Percentiles rank a stretch among this genome's conserved stretches.
phyloP scores from a whole-genome alignment of 257 asterid genomes.

The Solanum gracilifrons region DNA sequence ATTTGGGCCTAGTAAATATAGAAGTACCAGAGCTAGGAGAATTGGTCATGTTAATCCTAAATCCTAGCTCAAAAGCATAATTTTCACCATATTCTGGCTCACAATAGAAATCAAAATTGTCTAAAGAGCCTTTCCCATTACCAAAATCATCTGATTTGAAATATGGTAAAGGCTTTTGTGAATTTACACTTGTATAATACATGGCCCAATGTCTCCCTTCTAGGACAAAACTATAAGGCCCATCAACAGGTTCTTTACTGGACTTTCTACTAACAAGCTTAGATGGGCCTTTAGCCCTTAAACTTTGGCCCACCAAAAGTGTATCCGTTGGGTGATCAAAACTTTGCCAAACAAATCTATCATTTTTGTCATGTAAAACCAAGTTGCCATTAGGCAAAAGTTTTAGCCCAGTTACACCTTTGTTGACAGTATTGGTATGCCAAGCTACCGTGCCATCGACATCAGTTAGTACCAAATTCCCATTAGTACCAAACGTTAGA shows the following conservation, averaged over 20 bases:
- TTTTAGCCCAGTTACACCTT: conserved; percentile 11
- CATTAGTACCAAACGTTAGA: conserved; percentile 6
- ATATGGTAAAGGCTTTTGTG: not conserved
- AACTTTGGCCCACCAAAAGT: conserved; percentile 16
- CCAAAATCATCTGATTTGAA: not conserved
- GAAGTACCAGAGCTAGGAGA: not conserved
- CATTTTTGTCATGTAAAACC: conserved; percentile 10
- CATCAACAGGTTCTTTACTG: not conserved
- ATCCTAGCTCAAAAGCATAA: conserved; percentile 30
- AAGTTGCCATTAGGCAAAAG: conserved; percentile 14
- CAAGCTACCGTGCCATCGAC: conserved; percentile 1
- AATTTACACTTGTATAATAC: not conserved
- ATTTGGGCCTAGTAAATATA: conserved; percentile 27
- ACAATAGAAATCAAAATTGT: conserved; percentile 14
- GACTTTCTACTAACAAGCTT: conserved; percentile 14
- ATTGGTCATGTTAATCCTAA: conserved; percentile 8
- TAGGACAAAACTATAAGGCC: conserved; percentile 14
- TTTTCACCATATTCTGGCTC: conserved; percentile 1
- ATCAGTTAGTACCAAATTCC: conserved; percentile 20
- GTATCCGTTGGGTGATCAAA: conserved; percentile 24
- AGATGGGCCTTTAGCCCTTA: conserved; percentile 6
- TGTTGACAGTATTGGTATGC: conserved; percentile 10
- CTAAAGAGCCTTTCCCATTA: conserved; percentile 12
- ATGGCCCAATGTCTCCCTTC: not conserved
- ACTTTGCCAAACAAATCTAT: conserved; percentile 18